Evolutionary conservation across 352 stramenopile species (phyloP).

Genomic region (Saprolegnia diclina): DNA sequence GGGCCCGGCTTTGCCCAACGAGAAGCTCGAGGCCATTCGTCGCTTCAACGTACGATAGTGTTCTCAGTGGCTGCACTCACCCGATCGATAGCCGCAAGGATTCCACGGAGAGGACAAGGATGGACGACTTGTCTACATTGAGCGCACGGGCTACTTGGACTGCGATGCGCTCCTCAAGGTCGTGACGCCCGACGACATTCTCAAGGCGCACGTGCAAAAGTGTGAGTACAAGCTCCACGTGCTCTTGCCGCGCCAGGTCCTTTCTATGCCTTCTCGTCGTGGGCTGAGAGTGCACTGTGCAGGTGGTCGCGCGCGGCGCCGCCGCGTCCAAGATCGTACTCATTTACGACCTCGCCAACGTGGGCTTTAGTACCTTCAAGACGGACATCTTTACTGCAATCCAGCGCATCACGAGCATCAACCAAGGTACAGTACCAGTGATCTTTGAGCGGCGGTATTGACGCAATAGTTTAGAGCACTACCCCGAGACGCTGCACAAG

Average conservation of each 20-base stretch:
- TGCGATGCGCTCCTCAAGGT: slow-evolving; percentile 12
- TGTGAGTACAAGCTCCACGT: slow-evolving; percentile 22
- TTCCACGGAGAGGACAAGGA: slow-evolving; percentile 20
- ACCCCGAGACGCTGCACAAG: slow-evolving; percentile 73
- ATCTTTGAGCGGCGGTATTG: neutral
- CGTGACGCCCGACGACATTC: slow-evolving; percentile 12
- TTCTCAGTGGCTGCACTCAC: neutral
- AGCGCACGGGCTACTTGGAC: slow-evolving; percentile 23
- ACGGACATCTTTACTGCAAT: slow-evolving; percentile 18
- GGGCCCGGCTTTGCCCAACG: neutral
- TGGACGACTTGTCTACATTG: slow-evolving; percentile 17
- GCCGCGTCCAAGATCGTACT: slow-evolving; percentile 17
- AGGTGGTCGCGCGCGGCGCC: neutral
- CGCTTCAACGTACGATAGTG: neutral
- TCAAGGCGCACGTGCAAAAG: slow-evolving; percentile 23
- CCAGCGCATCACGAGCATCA: slow-evolving; percentile 11
- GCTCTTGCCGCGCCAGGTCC: neutral
- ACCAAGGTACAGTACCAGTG: slow-evolving; percentile 17
- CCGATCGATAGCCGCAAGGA: slow-evolving; percentile 21
- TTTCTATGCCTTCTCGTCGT: neutral
- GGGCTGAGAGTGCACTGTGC: neutral
- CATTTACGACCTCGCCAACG: slow-evolving; percentile 26
- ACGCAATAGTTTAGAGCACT: slow-evolving; percentile 32
- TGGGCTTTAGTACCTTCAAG: slow-evolving; percentile 25
- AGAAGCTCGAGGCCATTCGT: slow-evolving; percentile 21